Percentiles rank a stretch among this genome's conserved stretches.
Evolutionary conservation across 1,284 basidiomycete species (phyloP).

Genomic region (Malassezia slooffiae): DNA sequence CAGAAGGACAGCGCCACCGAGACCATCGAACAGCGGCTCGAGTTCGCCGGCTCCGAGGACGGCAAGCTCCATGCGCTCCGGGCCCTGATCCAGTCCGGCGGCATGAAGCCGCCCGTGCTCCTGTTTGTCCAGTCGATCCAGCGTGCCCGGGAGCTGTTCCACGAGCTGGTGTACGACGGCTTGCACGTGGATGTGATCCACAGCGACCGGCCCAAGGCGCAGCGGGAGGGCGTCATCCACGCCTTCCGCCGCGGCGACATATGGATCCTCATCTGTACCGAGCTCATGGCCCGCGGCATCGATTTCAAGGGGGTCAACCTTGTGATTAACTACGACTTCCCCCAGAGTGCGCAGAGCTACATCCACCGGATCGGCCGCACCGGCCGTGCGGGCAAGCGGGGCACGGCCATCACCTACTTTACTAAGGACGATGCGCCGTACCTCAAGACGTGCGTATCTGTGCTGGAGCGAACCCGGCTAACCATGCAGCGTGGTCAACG

Average conservation of each 20-base stretch:
- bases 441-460: conserved; percentile 65
- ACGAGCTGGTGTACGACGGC: conserved; percentile 74
- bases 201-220: conserved; percentile 71
- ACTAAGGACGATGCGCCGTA: conserved; percentile 83
- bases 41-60: conserved; percentile 80
- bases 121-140: conserved; percentile 88
- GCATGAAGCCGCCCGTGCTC: conserved; percentile 73
- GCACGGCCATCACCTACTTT: conserved; percentile 88
- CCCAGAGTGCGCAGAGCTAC: conserved; percentile 66
- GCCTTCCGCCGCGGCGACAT: conserved; percentile 63
- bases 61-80: conserved; percentile 77
- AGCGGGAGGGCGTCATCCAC: conserved; percentile 61
- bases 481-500: conserved; percentile 70
- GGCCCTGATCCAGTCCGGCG: conserved; percentile 65
- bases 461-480: neutral
- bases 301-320: conserved; percentile 85
- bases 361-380: conserved; percentile 94
- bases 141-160: conserved; percentile 75
- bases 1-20: conserved; percentile 65
- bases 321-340: conserved; percentile 70
- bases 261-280: conserved; percentile 45
- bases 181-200: conserved; percentile 83
- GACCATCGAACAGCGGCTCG: conserved; percentile 72
- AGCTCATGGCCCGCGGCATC: conserved; percentile 69
- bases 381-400: conserved; percentile 79